Evolutionary conservation across 1,139 yeast genomes (phyloP).

Genomic region (Meyerozyma guilliermondii): DNA sequence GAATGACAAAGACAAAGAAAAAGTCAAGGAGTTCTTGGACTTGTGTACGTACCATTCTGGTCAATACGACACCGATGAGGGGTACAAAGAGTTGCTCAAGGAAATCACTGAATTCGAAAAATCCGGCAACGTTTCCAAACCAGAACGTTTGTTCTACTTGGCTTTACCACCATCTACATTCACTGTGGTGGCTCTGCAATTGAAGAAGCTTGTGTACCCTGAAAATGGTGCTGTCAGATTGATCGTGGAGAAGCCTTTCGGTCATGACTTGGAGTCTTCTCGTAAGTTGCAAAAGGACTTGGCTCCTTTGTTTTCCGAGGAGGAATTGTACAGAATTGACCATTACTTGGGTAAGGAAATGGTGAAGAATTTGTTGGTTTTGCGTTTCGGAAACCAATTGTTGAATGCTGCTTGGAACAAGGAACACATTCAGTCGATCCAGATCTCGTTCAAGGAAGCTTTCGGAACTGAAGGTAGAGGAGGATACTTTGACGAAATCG

Average conservation of each 20-base stretch:
- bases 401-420: conserved; percentile 84
- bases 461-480: conserved; percentile 99
- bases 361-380: conserved; percentile 87
- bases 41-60: conserved; percentile 70
- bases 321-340: conserved; percentile 91
- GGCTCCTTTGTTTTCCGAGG: conserved; percentile 85
- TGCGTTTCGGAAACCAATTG: conserved; percentile 87
- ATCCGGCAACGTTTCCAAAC: conserved; percentile 36
- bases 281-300: conserved; percentile 70
- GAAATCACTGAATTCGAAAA: conserved; percentile 58
- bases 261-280: conserved; percentile 79
- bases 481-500: conserved; percentile 92
- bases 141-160: conserved; percentile 79
- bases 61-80: conserved; percentile 74
- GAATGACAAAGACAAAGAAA: conserved; percentile 42
- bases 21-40: conserved; percentile 59
- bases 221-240: conserved; percentile 67
- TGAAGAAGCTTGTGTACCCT: conserved; percentile 65
- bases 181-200: conserved; percentile 67
- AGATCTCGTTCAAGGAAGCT: conserved; percentile 89
- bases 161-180: conserved; percentile 96
- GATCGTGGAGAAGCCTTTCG: conserved; percentile 96
- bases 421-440: conserved; percentile 71
- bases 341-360: conserved; percentile 97
- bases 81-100: conserved; percentile 54